A percentile compares a stretch with the other conserved stretches of the same genome.
Evolutionary conservation across 176 grass and related monocot species (phyloP).

Genomic region (Elymus sibiricus): DNA sequence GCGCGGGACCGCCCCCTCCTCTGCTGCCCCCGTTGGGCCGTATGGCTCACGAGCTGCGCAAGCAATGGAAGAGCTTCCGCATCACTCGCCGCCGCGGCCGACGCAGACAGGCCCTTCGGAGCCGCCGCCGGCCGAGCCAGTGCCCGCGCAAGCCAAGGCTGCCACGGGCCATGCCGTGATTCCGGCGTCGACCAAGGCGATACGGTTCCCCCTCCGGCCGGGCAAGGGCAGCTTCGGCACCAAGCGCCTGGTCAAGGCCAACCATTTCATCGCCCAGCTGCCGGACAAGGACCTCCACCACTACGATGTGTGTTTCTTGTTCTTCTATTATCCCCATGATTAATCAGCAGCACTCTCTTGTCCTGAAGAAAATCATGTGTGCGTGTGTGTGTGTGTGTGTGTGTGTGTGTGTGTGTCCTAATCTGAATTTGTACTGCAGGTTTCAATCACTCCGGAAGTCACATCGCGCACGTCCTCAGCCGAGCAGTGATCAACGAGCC

Average conservation of each 20-base stretch:
- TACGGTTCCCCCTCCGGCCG: conserved; percentile 22
- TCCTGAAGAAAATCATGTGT: neutral
- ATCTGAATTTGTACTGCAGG: neutral
- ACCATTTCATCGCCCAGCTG: conserved; percentile 83
- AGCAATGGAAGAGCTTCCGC: too few species aligned
- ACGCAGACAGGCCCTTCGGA: too few species aligned
- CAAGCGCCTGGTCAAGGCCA: conserved; percentile 77
- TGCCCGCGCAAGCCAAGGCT: too few species aligned
- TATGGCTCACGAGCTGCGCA: too few species aligned
- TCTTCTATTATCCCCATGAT: neutral
- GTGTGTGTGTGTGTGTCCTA: neutral
- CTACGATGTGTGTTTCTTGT: conserved; percentile 49
- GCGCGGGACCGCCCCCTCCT: too few species aligned
- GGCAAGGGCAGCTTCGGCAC: conserved; percentile 62
- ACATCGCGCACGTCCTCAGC: conserved; percentile 52
- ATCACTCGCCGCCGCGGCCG: too few species aligned
- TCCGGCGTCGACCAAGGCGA: too few species aligned
- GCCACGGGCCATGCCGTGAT: too few species aligned
- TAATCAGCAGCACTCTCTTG: neutral
- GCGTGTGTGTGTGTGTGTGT: neutral
- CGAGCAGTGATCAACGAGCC: conserved; percentile 65
- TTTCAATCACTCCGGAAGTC: conserved; percentile 48
- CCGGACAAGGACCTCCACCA: conserved; percentile 90
- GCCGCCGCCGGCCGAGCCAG: too few species aligned
- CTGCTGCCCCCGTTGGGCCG: too few species aligned